phyloP scores from a whole-genome alignment of 768 basidiomycete genomes.

The Inosperma sp. region DNA sequence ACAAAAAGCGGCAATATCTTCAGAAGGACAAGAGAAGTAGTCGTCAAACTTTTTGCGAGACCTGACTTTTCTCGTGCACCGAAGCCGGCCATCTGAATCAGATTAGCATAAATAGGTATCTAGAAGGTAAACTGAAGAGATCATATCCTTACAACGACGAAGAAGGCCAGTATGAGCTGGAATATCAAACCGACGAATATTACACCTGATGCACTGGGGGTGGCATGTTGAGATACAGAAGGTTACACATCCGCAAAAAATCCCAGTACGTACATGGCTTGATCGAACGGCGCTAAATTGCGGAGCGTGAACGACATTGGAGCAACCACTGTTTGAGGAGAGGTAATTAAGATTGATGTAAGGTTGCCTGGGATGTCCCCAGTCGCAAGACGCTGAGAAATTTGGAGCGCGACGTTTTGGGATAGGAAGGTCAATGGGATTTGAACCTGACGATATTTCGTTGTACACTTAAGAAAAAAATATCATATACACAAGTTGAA shows the following conservation, averaged over 20 bases:
- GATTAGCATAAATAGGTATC: background rate
- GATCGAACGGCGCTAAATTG: slow-evolving; percentile 55
- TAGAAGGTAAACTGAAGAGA: background rate
- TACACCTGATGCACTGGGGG: slow-evolving; percentile 44
- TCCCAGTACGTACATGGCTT: slow-evolving; percentile 44
- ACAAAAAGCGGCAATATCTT: too few relatives aligned
- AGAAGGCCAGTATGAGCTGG: slow-evolving; percentile 43
- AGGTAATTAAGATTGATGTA: slow-evolving; percentile 35
- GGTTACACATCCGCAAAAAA: background rate
- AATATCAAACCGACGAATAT: slow-evolving; percentile 54
- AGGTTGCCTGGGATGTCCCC: slow-evolving; percentile 22
- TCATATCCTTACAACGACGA: slow-evolving; percentile 35
- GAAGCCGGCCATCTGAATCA: slow-evolving; percentile 28
- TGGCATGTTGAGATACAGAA: background rate
- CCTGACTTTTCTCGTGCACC: slow-evolving; percentile 30
- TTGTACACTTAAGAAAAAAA: background rate
- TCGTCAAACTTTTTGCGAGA: slow-evolving; percentile 22
- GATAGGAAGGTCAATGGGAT: slow-evolving; percentile 34
- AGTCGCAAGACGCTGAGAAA: slow-evolving; percentile 27
- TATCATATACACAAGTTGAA: background rate
- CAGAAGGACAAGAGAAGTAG: slow-evolving; percentile 26
- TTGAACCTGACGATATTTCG: slow-evolving; percentile 25
- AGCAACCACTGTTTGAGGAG: slow-evolving; percentile 45
- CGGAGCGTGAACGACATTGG: slow-evolving; percentile 46
- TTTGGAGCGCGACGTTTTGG: slow-evolving; percentile 29